phyloP scores from a whole-genome alignment of 352 stramenopile genomes.

The Pythium brassicae region DNA sequence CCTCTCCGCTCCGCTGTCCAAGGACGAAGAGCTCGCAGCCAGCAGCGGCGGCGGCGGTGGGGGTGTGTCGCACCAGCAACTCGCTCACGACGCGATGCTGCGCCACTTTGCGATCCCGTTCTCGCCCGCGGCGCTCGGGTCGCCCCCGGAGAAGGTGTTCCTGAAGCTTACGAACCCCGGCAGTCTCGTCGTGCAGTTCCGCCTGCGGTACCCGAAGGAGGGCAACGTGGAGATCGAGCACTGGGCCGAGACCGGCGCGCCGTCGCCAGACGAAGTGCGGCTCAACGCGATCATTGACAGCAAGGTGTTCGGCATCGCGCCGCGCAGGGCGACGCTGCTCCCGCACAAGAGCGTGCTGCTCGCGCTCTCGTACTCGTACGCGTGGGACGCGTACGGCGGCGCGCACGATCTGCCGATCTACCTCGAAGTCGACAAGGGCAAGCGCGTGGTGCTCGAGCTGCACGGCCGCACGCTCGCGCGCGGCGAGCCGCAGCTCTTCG shows the following conservation, averaged over 20 bases:
- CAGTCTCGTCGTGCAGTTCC: slow-evolving; percentile 77
- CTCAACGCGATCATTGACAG: slow-evolving; percentile 81
- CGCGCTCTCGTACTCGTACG: slow-evolving; percentile 63
- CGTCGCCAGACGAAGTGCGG: slow-evolving; percentile 70
- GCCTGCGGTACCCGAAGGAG: slow-evolving; percentile 88
- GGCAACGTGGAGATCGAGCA: slow-evolving; percentile 91
- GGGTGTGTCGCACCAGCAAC: slow-evolving; percentile 7
- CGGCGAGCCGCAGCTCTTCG: slow-evolving; percentile 64
- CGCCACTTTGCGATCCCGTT: slow-evolving; percentile 74
- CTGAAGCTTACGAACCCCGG: slow-evolving; percentile 87
- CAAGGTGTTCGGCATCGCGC: slow-evolving; percentile 60
- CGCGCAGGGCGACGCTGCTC: slow-evolving; percentile 48
- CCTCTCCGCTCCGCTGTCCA: slow-evolving; percentile 45
- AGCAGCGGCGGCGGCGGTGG: slow-evolving; percentile 1
- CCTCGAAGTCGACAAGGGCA: slow-evolving; percentile 87
- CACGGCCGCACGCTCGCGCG: slow-evolving; percentile 72
- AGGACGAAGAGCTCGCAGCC: slow-evolving; percentile 31
- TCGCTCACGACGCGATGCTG: slow-evolving; percentile 15
- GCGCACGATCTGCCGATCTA: slow-evolving; percentile 84
- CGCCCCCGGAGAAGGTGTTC: slow-evolving; percentile 49
- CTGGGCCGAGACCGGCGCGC: slow-evolving; percentile 88
- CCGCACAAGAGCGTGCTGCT: slow-evolving; percentile 61
- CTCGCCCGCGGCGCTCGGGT: slow-evolving; percentile 57
- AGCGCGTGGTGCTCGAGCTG: slow-evolving; percentile 83
- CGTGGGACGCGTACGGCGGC: slow-evolving; percentile 70